These are phyloP conservation scores for Aspergillus alliaceus DNA, from an alignment of 2,329 filamentous ascomycete species.

Conservation along the genomic window DNA sequence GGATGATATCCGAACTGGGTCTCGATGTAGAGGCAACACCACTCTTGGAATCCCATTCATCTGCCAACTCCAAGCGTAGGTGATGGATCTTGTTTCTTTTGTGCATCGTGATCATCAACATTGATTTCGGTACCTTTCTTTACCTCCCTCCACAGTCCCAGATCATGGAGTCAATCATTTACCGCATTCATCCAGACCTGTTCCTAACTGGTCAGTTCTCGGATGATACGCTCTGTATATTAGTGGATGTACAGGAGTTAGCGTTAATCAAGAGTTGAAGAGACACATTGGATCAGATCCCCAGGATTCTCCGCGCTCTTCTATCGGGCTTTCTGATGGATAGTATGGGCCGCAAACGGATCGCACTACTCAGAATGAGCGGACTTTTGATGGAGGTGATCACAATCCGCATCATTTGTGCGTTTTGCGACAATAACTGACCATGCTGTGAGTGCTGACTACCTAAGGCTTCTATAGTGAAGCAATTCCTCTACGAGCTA, in stretches of 20 bases:
- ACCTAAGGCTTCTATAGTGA: slow-evolving; percentile 6
- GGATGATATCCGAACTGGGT: background rate
- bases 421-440: too few relatives aligned
- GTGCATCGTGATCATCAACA: slow-evolving; percentile 4
- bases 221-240: slow-evolving; percentile 4
- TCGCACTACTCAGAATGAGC: slow-evolving; percentile 8
- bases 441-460: too few relatives aligned
- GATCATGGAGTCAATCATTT: slow-evolving; percentile 14
- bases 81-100: slow-evolving; percentile 6
- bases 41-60: background rate
- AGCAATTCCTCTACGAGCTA: slow-evolving; percentile 6
- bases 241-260: slow-evolving; percentile 13
- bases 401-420: slow-evolving; percentile 8
- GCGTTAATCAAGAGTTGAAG: slow-evolving; percentile 14
- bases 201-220: background rate
- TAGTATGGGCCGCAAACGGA: slow-evolving; percentile 9
- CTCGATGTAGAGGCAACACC: background rate
- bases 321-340: slow-evolving; percentile 16
- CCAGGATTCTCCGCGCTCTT: slow-evolving; percentile 11
- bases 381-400: slow-evolving; percentile 8
- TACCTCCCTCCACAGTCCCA: slow-evolving; percentile 14
- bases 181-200: slow-evolving; percentile 8
- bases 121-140: slow-evolving; percentile 12
- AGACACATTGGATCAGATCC: slow-evolving; percentile 9
- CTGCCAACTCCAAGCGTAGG: background rate